Conservation (phyloP, 495 filamentous ascomycete genomes). For the Tirmania nivea region DNA sequence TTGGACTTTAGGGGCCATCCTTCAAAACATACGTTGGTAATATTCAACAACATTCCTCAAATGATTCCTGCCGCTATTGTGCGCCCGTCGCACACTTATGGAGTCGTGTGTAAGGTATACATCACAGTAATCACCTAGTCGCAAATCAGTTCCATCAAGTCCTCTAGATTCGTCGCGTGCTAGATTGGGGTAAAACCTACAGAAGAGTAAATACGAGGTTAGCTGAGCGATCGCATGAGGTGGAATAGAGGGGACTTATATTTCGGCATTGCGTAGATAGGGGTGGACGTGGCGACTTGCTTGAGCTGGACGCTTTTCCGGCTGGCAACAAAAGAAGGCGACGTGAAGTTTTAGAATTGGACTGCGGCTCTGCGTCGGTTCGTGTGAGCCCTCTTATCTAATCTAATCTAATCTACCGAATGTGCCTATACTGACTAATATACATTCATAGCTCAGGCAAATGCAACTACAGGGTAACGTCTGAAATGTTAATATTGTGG, state of each 20-base stretch:
- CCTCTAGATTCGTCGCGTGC: conserved; percentile 4
- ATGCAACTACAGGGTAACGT: too few species aligned
- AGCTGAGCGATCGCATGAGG: neutral
- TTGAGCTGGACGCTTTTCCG: neutral
- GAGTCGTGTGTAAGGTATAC: conserved; percentile 99
- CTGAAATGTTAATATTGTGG: too few species aligned
- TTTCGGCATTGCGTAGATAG: conserved; percentile 44
- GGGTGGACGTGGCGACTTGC: neutral
- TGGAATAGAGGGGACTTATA: conserved; percentile 35
- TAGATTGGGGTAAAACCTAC: conserved; percentile 27
- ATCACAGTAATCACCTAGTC: conserved; percentile 93
- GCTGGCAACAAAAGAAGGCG: neutral
- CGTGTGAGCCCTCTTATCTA: too few species aligned
- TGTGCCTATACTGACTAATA: too few species aligned
- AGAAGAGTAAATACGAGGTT: conserved; percentile 37
- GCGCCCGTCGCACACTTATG: conserved; percentile 96
- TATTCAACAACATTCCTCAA: conserved; percentile 94
- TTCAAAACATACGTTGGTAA: conserved; percentile 53
- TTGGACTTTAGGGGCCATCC: neutral
- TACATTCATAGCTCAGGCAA: too few species aligned
- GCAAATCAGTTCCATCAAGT: conserved; percentile 3
- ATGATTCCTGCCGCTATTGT: conserved; percentile 91
- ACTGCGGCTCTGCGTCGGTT: too few species aligned
- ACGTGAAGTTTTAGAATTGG: conserved; percentile 6
- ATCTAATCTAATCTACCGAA: too few species aligned